These are phyloP conservation scores for Sungouiella blattae DNA, from an alignment of 805 yeast species.

Conservation along the genomic window DNA sequence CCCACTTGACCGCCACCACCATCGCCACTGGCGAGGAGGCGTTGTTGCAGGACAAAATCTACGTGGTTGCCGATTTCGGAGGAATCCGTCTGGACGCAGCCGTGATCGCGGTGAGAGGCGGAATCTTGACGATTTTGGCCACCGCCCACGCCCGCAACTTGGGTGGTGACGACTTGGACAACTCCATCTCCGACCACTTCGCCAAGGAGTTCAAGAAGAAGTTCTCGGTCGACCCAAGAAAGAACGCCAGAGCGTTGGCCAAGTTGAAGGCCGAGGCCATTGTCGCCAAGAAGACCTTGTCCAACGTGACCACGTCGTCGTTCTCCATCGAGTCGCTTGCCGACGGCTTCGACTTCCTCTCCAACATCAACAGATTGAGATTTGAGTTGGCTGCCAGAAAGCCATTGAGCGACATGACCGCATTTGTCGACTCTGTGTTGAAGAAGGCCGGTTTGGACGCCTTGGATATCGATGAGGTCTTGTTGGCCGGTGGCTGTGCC, in stretches of 20 bases:
- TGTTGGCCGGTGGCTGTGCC: conserved; percentile 91
- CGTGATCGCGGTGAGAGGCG: conserved; percentile 89
- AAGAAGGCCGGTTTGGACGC: conserved; percentile 80
- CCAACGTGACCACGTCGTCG: conserved; percentile 83
- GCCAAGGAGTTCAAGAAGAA: conserved; percentile 95
- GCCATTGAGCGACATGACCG: conserved; percentile 70
- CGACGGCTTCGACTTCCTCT: conserved; percentile 90
- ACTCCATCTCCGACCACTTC: conserved; percentile 72
- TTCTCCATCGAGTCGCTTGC: conserved; percentile 94
- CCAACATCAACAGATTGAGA: conserved; percentile 89
- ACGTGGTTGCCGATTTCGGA: conserved; percentile 95
- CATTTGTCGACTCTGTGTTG: conserved; percentile 71
- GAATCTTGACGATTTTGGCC: conserved; percentile 82
- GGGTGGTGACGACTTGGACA: conserved; percentile 88
- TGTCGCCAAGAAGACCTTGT: conserved; percentile 83
- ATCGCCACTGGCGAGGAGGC: conserved; percentile 33
- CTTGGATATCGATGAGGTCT: conserved; percentile 84
- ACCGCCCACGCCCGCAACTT: conserved; percentile 77
- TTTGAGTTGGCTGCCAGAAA: conserved; percentile 83
- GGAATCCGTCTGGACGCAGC: conserved; percentile 96
- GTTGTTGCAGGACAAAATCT: conserved; percentile 61
- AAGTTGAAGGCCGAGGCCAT: conserved; percentile 82
- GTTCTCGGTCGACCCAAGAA: conserved; percentile 73
- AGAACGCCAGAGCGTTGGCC: conserved; percentile 79
- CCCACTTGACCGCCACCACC: conserved; percentile 55